Evolutionary conservation across 768 basidiomycete species (phyloP).

Genomic region (Lentinula sp.): DNA sequence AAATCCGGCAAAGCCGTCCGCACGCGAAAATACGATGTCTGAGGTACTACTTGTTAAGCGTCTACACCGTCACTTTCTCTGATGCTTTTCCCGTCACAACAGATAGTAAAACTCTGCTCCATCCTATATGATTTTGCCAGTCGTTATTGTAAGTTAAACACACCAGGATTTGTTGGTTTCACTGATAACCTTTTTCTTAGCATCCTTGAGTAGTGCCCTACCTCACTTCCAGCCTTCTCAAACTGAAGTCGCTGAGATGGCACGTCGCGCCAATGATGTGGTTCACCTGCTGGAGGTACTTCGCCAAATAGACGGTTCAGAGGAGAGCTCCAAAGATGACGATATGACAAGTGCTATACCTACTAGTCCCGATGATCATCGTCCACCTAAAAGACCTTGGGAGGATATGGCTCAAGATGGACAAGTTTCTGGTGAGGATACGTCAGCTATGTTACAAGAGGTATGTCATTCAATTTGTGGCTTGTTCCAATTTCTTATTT

Average conservation of each 20-base stretch:
- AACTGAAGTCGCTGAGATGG: constrained; percentile 65
- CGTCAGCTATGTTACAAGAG: constrained; percentile 24
- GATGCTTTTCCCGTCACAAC: constrained; percentile 26
- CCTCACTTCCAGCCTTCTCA: constrained; percentile 47
- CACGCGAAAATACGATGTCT: constrained; percentile 32
- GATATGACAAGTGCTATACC: constrained; percentile 10
- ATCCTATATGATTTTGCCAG: constrained; percentile 59
- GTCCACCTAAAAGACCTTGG: constrained; percentile 76
- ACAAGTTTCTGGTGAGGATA: constrained; percentile 16
- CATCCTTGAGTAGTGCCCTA: constrained; percentile 36
- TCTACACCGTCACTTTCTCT: constrained; percentile 22
- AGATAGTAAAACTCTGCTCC: constrained; percentile 61
- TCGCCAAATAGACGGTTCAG: constrained; percentile 34
- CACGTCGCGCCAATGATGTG: constrained; percentile 56
- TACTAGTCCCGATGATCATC: constrained; percentile 39
- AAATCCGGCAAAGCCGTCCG: constrained; percentile 26
- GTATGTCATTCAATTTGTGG: constrained; percentile 15
- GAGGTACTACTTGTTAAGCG: constrained; percentile 30
- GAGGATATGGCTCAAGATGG: constrained; percentile 59
- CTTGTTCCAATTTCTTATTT: background rate
- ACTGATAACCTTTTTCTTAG: constrained; percentile 15
- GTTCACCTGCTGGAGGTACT: constrained; percentile 64
- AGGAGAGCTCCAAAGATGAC: constrained; percentile 28
- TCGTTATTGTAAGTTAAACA: constrained; percentile 48
- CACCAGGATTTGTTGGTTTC: background rate